Conservation (phyloP, 306 rosid species). For the Alnus rubra region DNA sequence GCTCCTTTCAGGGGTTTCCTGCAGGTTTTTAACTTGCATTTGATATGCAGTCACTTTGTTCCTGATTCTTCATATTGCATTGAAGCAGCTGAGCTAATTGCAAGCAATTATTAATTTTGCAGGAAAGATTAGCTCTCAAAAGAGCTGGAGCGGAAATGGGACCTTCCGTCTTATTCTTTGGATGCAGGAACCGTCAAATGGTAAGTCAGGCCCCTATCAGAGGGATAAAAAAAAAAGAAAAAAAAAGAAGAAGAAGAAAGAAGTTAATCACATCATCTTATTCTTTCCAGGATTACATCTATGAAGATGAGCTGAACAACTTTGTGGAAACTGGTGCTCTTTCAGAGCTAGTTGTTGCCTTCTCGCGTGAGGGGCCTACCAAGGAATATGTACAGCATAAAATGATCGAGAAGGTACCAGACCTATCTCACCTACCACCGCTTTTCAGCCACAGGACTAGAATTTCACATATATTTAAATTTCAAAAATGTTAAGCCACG, state of each 20-base stretch:
- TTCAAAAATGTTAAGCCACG: neutral
- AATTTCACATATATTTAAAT: neutral
- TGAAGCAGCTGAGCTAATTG: conserved; percentile 12
- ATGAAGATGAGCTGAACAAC: conserved; percentile 81
- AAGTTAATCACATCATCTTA: neutral
- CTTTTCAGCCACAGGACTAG: neutral
- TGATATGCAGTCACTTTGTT: conserved; percentile 18
- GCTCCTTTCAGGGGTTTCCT: conserved; percentile 99
- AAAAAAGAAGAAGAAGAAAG: too few species aligned
- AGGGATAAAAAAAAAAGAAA: neutral
- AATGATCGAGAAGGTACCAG: conserved; percentile 78
- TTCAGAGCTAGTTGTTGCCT: conserved; percentile 85
- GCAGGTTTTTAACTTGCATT: conserved; percentile 61
- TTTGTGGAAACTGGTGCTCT: conserved; percentile 71
- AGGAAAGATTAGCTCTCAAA: conserved; percentile 88
- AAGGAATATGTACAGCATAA: conserved; percentile 96
- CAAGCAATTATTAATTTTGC: conserved; percentile 30
- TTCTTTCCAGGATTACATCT: conserved; percentile 76
- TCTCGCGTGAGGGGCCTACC: conserved; percentile 90
- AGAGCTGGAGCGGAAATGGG: conserved; percentile 79
- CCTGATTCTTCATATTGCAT: conserved; percentile 1
- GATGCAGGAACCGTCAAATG: conserved; percentile 86
- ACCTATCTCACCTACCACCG: neutral
- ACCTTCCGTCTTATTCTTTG: conserved; percentile 74
- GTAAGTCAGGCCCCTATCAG: conserved; percentile 41